These are phyloP conservation scores for Fimicolochytrium jonesii DNA, from an alignment of 192 early-diverging fungal species.

Conservation along the genomic window DNA sequence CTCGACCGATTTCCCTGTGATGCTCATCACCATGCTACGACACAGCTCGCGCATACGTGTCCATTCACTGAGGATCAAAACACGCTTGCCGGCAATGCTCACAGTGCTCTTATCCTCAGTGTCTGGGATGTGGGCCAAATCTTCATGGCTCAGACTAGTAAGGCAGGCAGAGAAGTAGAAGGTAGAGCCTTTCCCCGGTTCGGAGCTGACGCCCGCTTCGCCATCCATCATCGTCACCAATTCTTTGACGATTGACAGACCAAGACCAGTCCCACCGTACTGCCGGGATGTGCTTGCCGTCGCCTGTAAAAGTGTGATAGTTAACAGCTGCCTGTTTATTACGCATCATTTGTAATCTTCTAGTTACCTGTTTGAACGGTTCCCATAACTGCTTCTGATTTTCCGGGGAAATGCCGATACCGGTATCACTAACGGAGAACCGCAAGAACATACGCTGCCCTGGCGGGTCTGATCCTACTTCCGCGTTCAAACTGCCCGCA, in stretches of 20 bases:
- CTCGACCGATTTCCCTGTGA: neutral
- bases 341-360: too few relatives aligned
- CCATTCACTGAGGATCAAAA: constrained; percentile 17
- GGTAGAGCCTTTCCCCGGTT: constrained; percentile 66
- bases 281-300: constrained; percentile 45
- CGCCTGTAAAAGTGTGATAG: too few relatives aligned
- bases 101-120: neutral
- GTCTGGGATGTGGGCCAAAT: neutral
- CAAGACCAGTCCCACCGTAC: constrained; percentile 81
- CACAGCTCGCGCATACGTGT: constrained; percentile 7
- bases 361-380: constrained; percentile 76
- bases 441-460: constrained; percentile 63
- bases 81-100: constrained; percentile 1
- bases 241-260: constrained; percentile 74
- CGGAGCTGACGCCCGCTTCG: constrained; percentile 72
- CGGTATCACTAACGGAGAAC: constrained; percentile 72
- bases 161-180: constrained; percentile 65
- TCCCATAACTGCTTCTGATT: constrained; percentile 68
- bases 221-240: constrained; percentile 76
- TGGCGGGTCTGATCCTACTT: too few relatives aligned
- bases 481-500: too few relatives aligned
- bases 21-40: constrained; percentile 18
- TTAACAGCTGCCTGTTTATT: too few relatives aligned
- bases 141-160: neutral
- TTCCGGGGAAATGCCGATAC: constrained; percentile 79